Evolutionary conservation across 75 land plant genomes (phyloP).

Genomic region (Cupressus sempervirens): DNA sequence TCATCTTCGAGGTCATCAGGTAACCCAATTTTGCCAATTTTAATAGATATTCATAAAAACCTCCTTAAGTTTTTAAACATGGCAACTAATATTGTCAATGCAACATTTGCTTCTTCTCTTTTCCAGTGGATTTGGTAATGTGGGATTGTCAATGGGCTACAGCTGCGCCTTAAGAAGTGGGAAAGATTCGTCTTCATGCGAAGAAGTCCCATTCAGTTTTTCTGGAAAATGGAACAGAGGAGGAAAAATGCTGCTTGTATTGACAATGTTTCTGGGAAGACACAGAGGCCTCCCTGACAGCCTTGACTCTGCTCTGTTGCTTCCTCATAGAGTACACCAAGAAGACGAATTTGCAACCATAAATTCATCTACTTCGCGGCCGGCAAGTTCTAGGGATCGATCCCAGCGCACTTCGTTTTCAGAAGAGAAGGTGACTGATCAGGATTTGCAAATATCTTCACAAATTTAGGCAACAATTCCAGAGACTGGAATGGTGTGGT

Average conservation of each 20-base stretch:
- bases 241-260: slow-evolving; percentile 22
- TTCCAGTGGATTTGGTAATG: slow-evolving; percentile 41
- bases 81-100: not conserved
- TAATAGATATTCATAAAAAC: not conserved
- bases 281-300: slow-evolving; percentile 34
- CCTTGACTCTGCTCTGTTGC: slow-evolving; percentile 25
- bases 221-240: slow-evolving; percentile 33
- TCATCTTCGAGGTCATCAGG: slow-evolving; percentile 46
- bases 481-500: too few relatives aligned
- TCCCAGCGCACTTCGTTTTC: too few relatives aligned
- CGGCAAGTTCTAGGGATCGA: too few relatives aligned
- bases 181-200: slow-evolving; percentile 4
- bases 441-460: too few relatives aligned
- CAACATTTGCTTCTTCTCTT: not conserved
- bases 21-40: not conserved
- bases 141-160: slow-evolving; percentile 38
- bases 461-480: too few relatives aligned
- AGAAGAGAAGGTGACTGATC: too few relatives aligned
- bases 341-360: too few relatives aligned
- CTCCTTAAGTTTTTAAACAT: not conserved
- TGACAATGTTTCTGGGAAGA: slow-evolving; percentile 32
- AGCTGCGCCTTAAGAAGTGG: slow-evolving; percentile 13
- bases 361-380: too few relatives aligned
- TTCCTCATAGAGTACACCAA: not conserved
- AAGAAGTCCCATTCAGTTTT: slow-evolving; percentile 27